These are phyloP conservation scores for Quercus ilex DNA, from an alignment of 306 rosid species.

Conservation along the genomic window DNA sequence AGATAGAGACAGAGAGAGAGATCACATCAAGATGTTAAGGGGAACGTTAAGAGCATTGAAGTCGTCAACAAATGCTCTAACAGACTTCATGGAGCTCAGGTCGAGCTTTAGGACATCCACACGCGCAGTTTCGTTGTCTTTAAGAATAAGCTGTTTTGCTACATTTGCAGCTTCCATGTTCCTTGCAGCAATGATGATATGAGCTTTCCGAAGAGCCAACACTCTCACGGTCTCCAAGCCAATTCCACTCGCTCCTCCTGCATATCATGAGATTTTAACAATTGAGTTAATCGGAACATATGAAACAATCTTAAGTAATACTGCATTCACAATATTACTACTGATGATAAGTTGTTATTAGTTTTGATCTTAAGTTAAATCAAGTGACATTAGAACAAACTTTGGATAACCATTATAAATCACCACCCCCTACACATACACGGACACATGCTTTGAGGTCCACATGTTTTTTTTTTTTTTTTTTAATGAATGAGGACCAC, in stretches of 20 bases:
- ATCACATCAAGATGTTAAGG: conserved; percentile 78
- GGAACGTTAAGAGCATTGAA: conserved; percentile 74
- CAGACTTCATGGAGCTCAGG: conserved; percentile 62
- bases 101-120: conserved; percentile 69
- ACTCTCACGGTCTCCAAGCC: conserved; percentile 84
- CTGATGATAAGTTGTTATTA: too few species aligned
- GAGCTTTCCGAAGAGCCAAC: conserved; percentile 60
- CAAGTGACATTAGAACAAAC: too few species aligned
- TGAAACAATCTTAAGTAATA: too few species aligned
- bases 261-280: background rate
- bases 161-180: conserved; percentile 66
- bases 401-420: too few species aligned
- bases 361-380: too few species aligned
- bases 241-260: conserved; percentile 97
- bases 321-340: too few species aligned
- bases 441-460: too few species aligned
- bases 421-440: too few species aligned
- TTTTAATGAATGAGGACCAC: too few species aligned
- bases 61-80: conserved; percentile 51
- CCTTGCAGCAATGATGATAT: conserved; percentile 73
- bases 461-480: too few species aligned
- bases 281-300: too few species aligned
- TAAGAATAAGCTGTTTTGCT: conserved; percentile 52
- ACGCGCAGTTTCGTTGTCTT: conserved; percentile 39
- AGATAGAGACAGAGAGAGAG: background rate